These are phyloP conservation scores for Juncus inflexus DNA, from an alignment of 176 grass and related monocot species.

Conservation along the genomic window DNA sequence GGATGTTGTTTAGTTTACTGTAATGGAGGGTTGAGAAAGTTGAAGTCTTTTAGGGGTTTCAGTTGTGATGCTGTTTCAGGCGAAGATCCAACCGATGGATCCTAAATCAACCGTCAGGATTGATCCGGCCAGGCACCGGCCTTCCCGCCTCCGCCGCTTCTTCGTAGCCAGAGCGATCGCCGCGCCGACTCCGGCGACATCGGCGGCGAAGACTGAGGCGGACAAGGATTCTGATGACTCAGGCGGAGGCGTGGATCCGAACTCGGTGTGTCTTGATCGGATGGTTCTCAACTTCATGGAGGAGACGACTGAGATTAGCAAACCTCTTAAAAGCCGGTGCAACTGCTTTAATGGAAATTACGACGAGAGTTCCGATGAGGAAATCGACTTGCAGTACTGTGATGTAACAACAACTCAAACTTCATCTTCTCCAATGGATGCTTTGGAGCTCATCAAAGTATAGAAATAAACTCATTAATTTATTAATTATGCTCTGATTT, in stretches of 20 bases:
- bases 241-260: slow-evolving; percentile 14
- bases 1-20: slow-evolving; percentile 20
- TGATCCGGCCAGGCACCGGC: slow-evolving; percentile 30
- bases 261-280: slow-evolving; percentile 57
- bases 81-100: slow-evolving; percentile 50
- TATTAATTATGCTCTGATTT: neutral
- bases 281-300: slow-evolving; percentile 93
- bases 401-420: neutral
- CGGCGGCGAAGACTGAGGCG: slow-evolving; percentile 11
- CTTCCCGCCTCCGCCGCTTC: slow-evolving; percentile 59
- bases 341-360: slow-evolving; percentile 93
- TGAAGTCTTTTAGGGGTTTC: neutral
- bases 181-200: slow-evolving; percentile 20
- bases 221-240: slow-evolving; percentile 50
- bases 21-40: slow-evolving; percentile 23
- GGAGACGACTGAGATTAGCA: slow-evolving; percentile 44
- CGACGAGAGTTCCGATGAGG: slow-evolving; percentile 72
- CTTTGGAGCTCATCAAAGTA: slow-evolving; percentile 66
- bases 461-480: neutral
- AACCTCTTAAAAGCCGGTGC: slow-evolving; percentile 46
- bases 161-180: slow-evolving; percentile 44
- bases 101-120: slow-evolving; percentile 23
- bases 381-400: slow-evolving; percentile 48
- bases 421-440: slow-evolving; percentile 30
- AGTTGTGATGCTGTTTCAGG: slow-evolving; percentile 44